Evolutionary conservation across 768 basidiomycete species (phyloP).

Genomic region (Pisolithus marmoratus): DNA sequence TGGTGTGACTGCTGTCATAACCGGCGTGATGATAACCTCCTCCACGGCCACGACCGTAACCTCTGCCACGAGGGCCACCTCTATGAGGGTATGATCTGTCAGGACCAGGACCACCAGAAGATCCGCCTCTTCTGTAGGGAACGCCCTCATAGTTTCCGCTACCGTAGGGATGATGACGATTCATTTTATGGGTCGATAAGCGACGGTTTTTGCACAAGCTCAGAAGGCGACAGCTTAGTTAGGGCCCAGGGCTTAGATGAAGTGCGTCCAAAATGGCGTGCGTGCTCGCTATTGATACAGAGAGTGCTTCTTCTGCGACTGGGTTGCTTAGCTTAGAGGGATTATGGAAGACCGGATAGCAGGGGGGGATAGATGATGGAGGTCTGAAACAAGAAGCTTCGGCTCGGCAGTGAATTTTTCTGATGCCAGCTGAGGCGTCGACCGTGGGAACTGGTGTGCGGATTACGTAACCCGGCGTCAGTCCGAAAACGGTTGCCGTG

Average conservation of each 20-base stretch:
- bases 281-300: constrained; percentile 11
- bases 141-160: constrained; percentile 53
- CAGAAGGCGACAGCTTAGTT: constrained; percentile 13
- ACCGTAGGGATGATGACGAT: constrained; percentile 87
- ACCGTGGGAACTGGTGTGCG: constrained; percentile 19
- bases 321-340: constrained; percentile 20
- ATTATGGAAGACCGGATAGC: constrained; percentile 13
- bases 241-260: constrained; percentile 7
- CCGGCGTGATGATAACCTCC: constrained; percentile 41
- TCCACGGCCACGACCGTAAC: constrained; percentile 51
- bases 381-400: constrained; percentile 26
- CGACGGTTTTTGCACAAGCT: constrained; percentile 16
- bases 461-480: constrained; percentile 19
- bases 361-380: constrained; percentile 29
- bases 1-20: constrained; percentile 49
- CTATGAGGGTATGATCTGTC: constrained; percentile 66
- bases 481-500: constrained; percentile 10
- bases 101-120: constrained; percentile 60
- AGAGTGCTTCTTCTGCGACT: constrained; percentile 18
- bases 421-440: constrained; percentile 11
- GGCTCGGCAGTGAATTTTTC: constrained; percentile 26
- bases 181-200: constrained; percentile 47
- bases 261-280: constrained; percentile 11
- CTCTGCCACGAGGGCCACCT: constrained; percentile 50
- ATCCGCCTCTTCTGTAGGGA: constrained; percentile 57